These are phyloP conservation scores for Aspergillus diversus DNA, from an alignment of 495 filamentous ascomycete species.

Conservation along the genomic window DNA sequence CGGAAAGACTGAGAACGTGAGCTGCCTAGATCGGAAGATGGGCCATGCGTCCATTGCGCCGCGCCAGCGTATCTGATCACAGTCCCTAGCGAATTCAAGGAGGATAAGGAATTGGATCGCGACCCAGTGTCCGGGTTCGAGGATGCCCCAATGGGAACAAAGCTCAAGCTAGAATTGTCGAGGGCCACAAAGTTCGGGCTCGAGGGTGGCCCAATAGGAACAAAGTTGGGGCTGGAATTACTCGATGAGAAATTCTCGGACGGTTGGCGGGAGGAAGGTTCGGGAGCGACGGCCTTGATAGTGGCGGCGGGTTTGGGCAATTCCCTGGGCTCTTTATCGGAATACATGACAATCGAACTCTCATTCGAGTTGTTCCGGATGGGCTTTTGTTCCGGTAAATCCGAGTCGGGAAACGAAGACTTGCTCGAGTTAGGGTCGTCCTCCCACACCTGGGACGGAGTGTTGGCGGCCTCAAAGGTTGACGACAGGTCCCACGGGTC, in stretches of 20 bases:
- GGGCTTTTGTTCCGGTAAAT: slow-evolving; percentile 31
- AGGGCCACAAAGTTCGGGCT: slow-evolving; percentile 50
- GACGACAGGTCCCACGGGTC: slow-evolving; percentile 49
- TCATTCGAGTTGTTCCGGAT: slow-evolving; percentile 27
- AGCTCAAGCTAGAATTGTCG: slow-evolving; percentile 49
- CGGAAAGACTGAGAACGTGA: slow-evolving; percentile 44
- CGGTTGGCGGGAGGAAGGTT: slow-evolving; percentile 32
- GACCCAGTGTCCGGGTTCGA: slow-evolving; percentile 43
- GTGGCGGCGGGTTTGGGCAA: slow-evolving; percentile 44
- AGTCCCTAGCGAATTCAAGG: slow-evolving; percentile 54
- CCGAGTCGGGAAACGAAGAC: slow-evolving; percentile 42
- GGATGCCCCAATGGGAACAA: slow-evolving; percentile 39
- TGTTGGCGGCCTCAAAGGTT: slow-evolving; percentile 44
- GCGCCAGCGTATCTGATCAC: slow-evolving; percentile 45
- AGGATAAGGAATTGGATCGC: slow-evolving; percentile 50
- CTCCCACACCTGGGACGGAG: slow-evolving; percentile 49
- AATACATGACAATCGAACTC: slow-evolving; percentile 34
- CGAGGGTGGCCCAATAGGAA: slow-evolving; percentile 47
- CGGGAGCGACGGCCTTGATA: slow-evolving; percentile 45
- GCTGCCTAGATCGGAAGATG: slow-evolving; percentile 41
- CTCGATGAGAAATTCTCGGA: slow-evolving; percentile 30
- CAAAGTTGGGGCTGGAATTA: slow-evolving; percentile 48
- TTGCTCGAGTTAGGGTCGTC: slow-evolving; percentile 49
- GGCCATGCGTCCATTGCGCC: slow-evolving; percentile 41
- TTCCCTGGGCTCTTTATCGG: slow-evolving; percentile 44